A percentile compares a stretch with the other conserved stretches of the same genome.
phyloP scores from a whole-genome alignment of 2,329 filamentous ascomycete genomes.

The Amesomyces nigricolor region DNA sequence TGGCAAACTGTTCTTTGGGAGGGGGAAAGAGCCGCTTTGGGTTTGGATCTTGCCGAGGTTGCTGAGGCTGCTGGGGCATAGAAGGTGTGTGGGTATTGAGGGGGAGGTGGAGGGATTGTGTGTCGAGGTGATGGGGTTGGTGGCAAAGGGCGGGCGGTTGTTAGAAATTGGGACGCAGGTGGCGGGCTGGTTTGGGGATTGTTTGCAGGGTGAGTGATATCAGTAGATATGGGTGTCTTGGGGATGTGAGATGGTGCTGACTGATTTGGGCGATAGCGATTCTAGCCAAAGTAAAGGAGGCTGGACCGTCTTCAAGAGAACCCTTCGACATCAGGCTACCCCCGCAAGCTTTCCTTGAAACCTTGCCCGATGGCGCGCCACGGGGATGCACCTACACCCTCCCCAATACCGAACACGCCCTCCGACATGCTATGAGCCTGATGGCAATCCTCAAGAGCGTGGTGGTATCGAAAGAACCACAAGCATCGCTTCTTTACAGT shows the following conservation, averaged over 20 bases:
- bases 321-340: constrained; percentile 35
- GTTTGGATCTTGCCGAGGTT: constrained; percentile 57
- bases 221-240: neutral
- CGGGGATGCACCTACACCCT: constrained; percentile 39
- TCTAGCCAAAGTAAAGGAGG: constrained; percentile 17
- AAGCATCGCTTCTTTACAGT: constrained; percentile 33
- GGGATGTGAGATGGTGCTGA: neutral
- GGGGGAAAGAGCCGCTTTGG: constrained; percentile 58
- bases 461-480: constrained; percentile 32
- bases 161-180: constrained; percentile 44
- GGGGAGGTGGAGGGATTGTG: constrained; percentile 50
- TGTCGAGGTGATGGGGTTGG: constrained; percentile 41
- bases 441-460: constrained; percentile 40
- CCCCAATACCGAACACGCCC: constrained; percentile 37
- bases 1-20: constrained; percentile 41
- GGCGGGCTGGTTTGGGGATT: constrained; percentile 46
- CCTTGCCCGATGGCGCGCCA: constrained; percentile 25
- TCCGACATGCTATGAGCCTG: constrained; percentile 43
- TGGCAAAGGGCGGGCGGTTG: constrained; percentile 40
- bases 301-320: neutral
- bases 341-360: constrained; percentile 32
- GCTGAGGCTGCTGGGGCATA: constrained; percentile 51
- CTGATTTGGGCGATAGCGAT: constrained; percentile 18
- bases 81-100: constrained; percentile 42
- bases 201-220: constrained; percentile 39